A percentile compares a stretch with the other conserved stretches of the same genome.
Evolutionary conservation across 73 alveolate species (phyloP).

Genomic region (Paramecium caudatum): DNA sequence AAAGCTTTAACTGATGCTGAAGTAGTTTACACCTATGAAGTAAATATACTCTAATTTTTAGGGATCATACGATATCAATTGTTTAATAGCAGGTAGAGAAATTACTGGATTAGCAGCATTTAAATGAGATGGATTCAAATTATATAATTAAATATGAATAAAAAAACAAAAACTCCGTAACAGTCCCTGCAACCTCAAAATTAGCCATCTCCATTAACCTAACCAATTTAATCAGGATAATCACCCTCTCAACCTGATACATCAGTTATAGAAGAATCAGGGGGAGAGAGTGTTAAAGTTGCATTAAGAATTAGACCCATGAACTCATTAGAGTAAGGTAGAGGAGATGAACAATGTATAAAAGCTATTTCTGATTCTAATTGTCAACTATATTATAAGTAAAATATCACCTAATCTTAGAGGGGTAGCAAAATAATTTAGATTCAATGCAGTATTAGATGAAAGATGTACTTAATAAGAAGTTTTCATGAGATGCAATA

Average conservation of each 20-base stretch:
- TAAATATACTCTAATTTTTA: background rate
- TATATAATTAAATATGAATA: background rate
- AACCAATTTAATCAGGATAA: conserved; percentile 31
- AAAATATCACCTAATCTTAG: conserved; percentile 82
- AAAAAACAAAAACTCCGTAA: conserved; percentile 32
- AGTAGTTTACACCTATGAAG: conserved; percentile 91
- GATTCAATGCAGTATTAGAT: conserved; percentile 94
- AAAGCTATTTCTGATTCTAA: conserved; percentile 79
- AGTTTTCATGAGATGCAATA: conserved; percentile 89
- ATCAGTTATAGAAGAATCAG: conserved; percentile 68
- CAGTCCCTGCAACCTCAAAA: background rate
- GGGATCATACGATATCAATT: conserved; percentile 82
- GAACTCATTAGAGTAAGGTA: conserved; percentile 88
- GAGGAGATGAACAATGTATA: conserved; percentile 94
- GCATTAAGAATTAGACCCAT: conserved; percentile 97
- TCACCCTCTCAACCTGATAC: conserved; percentile 46
- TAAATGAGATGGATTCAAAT: background rate
- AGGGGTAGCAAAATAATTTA: conserved; percentile 88
- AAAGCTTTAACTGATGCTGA: conserved; percentile 85
- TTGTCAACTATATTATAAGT: conserved; percentile 68
- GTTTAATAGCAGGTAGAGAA: conserved; percentile 77
- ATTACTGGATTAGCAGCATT: conserved; percentile 79
- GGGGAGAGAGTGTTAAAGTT: conserved; percentile 97
- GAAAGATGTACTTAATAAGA: conserved; percentile 92
- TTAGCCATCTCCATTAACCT: conserved; percentile 2